Evolutionary conservation across 2,329 filamentous ascomycete species (phyloP).

Genomic region (Diaporthe sp.): DNA sequence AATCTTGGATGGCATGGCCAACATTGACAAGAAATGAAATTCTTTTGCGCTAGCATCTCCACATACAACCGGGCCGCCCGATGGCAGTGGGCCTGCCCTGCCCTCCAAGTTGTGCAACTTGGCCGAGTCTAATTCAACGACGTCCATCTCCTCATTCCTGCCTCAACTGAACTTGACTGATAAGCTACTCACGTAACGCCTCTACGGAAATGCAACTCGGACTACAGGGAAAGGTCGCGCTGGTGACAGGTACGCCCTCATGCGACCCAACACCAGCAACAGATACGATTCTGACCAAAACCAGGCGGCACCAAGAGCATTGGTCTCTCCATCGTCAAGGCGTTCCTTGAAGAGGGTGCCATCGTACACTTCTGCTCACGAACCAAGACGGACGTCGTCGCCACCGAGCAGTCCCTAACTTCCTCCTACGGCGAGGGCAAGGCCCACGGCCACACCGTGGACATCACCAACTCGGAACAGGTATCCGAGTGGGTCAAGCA

Average conservation of each 20-base stretch:
- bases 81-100: conserved; percentile 5
- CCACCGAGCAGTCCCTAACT: conserved; percentile 27
- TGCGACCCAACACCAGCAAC: not conserved
- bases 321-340: conserved; percentile 40
- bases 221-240: conserved; percentile 50
- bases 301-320: conserved; percentile 40
- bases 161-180: not conserved
- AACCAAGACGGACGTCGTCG: conserved; percentile 37
- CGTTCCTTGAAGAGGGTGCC: conserved; percentile 41
- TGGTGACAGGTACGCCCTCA: conserved; percentile 47
- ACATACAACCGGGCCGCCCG: conserved; percentile 7
- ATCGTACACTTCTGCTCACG: conserved; percentile 43
- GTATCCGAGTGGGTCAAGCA: conserved; percentile 38
- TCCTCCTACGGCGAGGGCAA: not conserved
- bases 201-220: conserved; percentile 47
- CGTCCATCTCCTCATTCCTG: not conserved
- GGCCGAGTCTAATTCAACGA: conserved; percentile 22
- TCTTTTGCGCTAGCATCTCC: conserved; percentile 19
- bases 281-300: conserved; percentile 6
- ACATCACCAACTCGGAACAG: conserved; percentile 37
- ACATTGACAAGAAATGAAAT: not conserved
- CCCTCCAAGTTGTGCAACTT: not conserved
- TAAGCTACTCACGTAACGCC: not conserved
- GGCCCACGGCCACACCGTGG: conserved; percentile 38
- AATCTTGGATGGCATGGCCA: not conserved